Conservation (phyloP, 768 basidiomycete genomes). For the Tricholoma hemisulphureum region DNA sequence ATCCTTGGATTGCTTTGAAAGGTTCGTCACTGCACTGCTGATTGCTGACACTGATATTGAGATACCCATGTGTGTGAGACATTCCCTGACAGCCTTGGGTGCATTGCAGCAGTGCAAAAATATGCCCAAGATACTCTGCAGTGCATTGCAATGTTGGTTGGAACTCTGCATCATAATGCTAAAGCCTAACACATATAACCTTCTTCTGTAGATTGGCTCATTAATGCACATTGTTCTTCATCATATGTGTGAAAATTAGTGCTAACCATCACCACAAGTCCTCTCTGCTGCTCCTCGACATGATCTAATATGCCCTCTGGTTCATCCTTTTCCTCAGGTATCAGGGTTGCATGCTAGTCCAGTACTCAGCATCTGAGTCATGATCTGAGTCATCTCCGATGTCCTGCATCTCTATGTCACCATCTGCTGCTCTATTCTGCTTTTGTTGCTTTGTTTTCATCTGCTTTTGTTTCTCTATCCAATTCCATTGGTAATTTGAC, state of each 20-base stretch:
- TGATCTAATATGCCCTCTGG: neutral
- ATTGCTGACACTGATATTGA: conserved; percentile 25
- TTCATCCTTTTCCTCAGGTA: neutral
- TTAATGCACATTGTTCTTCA: neutral
- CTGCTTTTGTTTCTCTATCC: neutral
- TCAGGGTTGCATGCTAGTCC: neutral
- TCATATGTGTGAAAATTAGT: neutral
- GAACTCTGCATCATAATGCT: conserved; percentile 26
- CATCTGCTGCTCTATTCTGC: neutral
- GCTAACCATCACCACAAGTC: neutral
- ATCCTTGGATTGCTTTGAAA: conserved; percentile 20
- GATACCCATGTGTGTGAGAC: conserved; percentile 27
- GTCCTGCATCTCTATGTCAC: neutral
- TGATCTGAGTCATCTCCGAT: neutral
- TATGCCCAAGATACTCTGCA: conserved; percentile 26
- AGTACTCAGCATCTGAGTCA: neutral
- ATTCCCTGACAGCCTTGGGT: conserved; percentile 23
- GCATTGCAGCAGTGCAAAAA: conserved; percentile 28
- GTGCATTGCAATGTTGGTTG: conserved; percentile 22
- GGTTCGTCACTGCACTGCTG: conserved; percentile 18
- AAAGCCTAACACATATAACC: conserved; percentile 22
- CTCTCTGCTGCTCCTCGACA: neutral
- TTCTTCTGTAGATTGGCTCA: conserved; percentile 16
- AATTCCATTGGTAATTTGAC: neutral
- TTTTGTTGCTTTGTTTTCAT: neutral